phyloP scores from a whole-genome alignment of 768 basidiomycete species.

The Lactarius trivialis region DNA sequence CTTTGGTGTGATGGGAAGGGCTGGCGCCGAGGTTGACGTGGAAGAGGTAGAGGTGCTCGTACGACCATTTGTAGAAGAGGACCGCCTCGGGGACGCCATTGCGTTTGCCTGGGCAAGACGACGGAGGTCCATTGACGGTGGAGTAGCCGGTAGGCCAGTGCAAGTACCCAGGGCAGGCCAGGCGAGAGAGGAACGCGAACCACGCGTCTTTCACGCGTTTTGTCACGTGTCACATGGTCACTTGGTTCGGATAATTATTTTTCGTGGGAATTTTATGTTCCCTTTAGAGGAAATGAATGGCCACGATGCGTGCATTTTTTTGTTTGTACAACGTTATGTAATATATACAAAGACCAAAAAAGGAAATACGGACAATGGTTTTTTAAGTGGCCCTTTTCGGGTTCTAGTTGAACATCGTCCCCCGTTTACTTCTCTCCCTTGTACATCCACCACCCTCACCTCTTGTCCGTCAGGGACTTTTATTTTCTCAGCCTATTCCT shows the following conservation, averaged over 20 bases:
- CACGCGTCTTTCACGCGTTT: conserved; percentile 13
- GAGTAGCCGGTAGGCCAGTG: not conserved
- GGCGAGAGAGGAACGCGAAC: not conserved
- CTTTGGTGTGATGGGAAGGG: conserved; percentile 37
- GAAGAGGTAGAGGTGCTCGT: conserved; percentile 25
- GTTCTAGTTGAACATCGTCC: conserved; percentile 29
- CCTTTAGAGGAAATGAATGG: conserved; percentile 21
- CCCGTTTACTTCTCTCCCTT: conserved; percentile 24
- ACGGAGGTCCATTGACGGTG: conserved; percentile 43
- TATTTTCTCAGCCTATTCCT: conserved; percentile 8
- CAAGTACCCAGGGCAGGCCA: not conserved
- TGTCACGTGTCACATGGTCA: conserved; percentile 11
- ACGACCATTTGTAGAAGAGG: conserved; percentile 14
- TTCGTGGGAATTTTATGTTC: conserved; percentile 14
- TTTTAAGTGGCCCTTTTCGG: conserved; percentile 19
- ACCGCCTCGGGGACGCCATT: conserved; percentile 36
- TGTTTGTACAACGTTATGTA: conserved; percentile 27
- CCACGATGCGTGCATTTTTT: conserved; percentile 23
- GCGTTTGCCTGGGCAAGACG: conserved; percentile 46
- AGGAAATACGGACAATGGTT: conserved; percentile 26
- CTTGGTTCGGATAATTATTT: not conserved
- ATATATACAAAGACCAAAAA: conserved; percentile 22
- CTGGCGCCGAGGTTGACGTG: conserved; percentile 28
- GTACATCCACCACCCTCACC: conserved; percentile 25
- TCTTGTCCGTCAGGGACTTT: conserved; percentile 24